Conservation (phyloP, 2,329 filamentous ascomycete genomes). For the Penicillium sp. region DNA sequence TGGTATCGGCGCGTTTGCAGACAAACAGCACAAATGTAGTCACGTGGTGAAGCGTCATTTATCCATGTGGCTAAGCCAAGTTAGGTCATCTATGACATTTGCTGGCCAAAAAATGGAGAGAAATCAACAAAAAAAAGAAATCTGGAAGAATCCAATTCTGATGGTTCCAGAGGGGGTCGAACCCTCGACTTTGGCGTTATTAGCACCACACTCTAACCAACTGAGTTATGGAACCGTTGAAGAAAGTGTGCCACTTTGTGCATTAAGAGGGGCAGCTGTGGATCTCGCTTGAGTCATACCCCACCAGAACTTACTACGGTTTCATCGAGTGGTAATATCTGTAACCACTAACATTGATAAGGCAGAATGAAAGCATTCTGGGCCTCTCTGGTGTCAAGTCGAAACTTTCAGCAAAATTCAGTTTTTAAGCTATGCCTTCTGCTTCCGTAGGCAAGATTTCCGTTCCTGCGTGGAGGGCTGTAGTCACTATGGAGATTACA, state of each 20-base stretch:
- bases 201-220: neutral
- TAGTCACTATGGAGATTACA: too few species aligned
- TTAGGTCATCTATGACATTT: too few species aligned
- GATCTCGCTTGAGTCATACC: neutral
- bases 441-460: too few species aligned
- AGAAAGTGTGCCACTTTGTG: neutral
- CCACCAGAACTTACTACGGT: too few species aligned
- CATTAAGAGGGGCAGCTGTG: neutral
- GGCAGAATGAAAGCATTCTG: too few species aligned
- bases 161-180: neutral
- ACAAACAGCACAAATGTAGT: neutral
- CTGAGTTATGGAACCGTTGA: neutral
- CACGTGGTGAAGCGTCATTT: neutral
- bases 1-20: neutral
- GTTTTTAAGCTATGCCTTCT: too few species aligned
- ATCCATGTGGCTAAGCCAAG: too few species aligned
- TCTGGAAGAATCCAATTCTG: neutral
- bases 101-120: neutral
- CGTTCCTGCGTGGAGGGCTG: too few species aligned
- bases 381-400: too few species aligned
- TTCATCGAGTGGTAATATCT: too few species aligned
- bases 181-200: neutral
- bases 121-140: neutral
- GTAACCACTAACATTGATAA: too few species aligned
- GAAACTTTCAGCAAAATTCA: too few species aligned